These are phyloP conservation scores for Backusella circina DNA, from an alignment of 192 early-diverging fungal species.

Conservation along the genomic window DNA sequence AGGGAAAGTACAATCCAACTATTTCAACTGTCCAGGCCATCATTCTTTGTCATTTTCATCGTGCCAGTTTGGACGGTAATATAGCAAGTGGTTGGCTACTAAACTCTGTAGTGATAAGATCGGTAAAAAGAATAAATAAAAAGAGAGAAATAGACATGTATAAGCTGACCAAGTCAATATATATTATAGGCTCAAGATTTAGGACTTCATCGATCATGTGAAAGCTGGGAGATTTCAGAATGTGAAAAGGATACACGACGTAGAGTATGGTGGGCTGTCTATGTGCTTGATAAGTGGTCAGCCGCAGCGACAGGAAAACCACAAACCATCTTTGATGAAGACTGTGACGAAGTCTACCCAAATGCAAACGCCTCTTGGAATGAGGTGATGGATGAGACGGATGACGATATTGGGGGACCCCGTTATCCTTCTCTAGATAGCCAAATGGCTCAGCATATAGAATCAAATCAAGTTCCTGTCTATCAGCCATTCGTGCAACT, in stretches of 20 bases:
- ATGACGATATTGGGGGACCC: background rate
- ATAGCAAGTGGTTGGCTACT: conserved; percentile 21
- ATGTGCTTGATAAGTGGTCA: conserved; percentile 63
- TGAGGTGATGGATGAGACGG: conserved; percentile 25
- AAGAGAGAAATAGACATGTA: background rate
- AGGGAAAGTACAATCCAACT: conserved; percentile 9
- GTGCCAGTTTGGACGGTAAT: conserved; percentile 19
- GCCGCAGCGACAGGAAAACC: conserved; percentile 62
- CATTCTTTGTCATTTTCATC: conserved; percentile 27
- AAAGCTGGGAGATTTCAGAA: conserved; percentile 47
- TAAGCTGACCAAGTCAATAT: background rate
- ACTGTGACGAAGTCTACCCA: conserved; percentile 29
- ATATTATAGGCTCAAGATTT: conserved; percentile 62
- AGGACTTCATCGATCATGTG: conserved; percentile 67
- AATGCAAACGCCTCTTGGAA: conserved; percentile 24
- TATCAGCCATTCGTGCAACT: conserved; percentile 36
- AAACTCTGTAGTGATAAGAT: conserved; percentile 8
- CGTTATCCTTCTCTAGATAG: conserved; percentile 26
- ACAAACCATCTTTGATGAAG: conserved; percentile 40
- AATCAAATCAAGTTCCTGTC: conserved; percentile 15
- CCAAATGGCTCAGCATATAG: background rate
- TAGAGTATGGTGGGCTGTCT: conserved; percentile 77
- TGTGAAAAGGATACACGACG: conserved; percentile 61
- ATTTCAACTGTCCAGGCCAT: conserved; percentile 24
- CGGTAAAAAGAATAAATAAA: background rate